These are phyloP conservation scores for Botrytis pseudocinerea DNA, from an alignment of 2,329 filamentous ascomycete species.

Conservation along the genomic window DNA sequence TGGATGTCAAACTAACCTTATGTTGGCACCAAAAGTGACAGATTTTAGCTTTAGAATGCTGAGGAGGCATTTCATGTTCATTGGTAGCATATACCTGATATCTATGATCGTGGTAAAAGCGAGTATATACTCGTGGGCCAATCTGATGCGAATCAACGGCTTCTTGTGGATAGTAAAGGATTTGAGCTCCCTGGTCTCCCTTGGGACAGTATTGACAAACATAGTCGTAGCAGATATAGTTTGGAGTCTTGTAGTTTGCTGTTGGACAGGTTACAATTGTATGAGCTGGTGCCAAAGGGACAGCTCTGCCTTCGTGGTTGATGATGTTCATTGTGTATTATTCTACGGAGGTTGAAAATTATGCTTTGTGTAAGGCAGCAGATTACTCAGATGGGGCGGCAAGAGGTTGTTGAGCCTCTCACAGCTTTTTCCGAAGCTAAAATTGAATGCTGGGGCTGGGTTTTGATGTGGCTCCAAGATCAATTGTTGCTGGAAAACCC, in stretches of 20 bases:
- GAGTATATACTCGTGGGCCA: background rate
- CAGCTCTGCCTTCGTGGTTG: too few species aligned
- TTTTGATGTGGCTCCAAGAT: too few species aligned
- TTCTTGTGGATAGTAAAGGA: background rate
- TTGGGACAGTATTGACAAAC: background rate
- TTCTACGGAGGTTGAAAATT: background rate
- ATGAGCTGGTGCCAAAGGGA: background rate
- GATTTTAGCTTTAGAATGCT: background rate
- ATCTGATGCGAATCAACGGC: background rate
- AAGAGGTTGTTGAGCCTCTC: background rate
- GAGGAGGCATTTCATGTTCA: slow-evolving; percentile 1
- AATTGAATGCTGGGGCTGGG: too few species aligned
- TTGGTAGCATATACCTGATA: background rate
- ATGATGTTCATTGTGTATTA: background rate
- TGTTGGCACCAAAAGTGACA: slow-evolving; percentile 12
- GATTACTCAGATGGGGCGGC: background rate
- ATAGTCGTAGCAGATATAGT: background rate
- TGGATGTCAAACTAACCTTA: background rate
- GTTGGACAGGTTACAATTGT: background rate
- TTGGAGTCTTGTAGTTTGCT: background rate
- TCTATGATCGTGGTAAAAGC: background rate
- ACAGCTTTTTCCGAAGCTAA: background rate
- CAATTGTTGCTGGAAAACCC: too few species aligned
- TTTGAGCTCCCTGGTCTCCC: background rate
- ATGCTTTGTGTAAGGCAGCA: background rate